phyloP scores from a whole-genome alignment of 2,329 filamentous ascomycete species.

The Aspergillus sp. region DNA sequence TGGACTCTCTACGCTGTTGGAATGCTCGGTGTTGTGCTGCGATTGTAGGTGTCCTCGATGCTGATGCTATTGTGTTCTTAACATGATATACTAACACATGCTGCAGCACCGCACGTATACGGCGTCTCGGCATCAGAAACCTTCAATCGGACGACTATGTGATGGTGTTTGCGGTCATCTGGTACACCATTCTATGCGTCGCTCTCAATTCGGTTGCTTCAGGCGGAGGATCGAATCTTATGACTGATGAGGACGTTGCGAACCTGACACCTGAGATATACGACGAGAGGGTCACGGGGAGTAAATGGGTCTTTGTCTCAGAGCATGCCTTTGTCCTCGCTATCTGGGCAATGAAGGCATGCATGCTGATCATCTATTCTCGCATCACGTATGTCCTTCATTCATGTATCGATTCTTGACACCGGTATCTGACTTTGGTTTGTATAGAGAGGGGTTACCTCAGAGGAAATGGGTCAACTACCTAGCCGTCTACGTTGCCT shows the following conservation, averaged over 20 bases:
- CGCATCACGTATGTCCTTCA: slow-evolving; percentile 45
- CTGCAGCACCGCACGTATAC: slow-evolving; percentile 39
- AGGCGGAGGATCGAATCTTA: slow-evolving; percentile 60
- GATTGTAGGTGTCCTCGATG: slow-evolving; percentile 40
- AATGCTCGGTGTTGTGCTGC: slow-evolving; percentile 34
- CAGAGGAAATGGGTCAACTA: slow-evolving; percentile 39
- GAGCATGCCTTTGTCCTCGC: slow-evolving; percentile 63
- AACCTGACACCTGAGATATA: slow-evolving; percentile 49
- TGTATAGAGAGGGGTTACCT: slow-evolving; percentile 29
- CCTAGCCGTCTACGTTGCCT: slow-evolving; percentile 42
- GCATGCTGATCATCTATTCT: slow-evolving; percentile 54
- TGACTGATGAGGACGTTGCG: slow-evolving; percentile 49
- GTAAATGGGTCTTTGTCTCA: slow-evolving; percentile 62
- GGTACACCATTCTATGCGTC: slow-evolving; percentile 57
- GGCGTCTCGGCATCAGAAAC: slow-evolving; percentile 47
- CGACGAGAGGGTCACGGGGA: slow-evolving; percentile 49
- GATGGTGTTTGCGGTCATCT: slow-evolving; percentile 55
- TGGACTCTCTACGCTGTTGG: slow-evolving; percentile 44
- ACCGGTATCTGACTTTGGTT: slow-evolving; percentile 1
- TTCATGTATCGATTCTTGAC: background rate
- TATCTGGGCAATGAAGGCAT: slow-evolving; percentile 54
- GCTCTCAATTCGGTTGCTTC: slow-evolving; percentile 55
- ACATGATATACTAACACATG: background rate
- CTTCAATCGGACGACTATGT: slow-evolving; percentile 58
- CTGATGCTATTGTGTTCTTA: background rate